Conservation (phyloP, 371 early-diverging fungal genomes). For the Zopfochytrium polystomum region DNA sequence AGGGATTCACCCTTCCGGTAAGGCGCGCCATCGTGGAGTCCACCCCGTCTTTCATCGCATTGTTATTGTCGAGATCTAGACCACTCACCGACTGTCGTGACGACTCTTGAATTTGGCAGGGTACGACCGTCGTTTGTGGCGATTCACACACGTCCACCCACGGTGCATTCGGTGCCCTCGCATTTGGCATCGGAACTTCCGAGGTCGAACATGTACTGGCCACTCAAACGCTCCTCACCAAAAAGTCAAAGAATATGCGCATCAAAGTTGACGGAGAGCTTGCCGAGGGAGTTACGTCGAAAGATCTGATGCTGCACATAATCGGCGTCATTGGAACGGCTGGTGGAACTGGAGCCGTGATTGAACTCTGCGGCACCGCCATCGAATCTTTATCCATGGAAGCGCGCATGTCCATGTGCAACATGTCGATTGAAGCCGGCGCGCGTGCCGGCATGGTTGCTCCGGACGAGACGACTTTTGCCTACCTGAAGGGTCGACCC, state of each 20-base stretch:
- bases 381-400: conserved; percentile 55
- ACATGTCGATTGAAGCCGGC: conserved; percentile 73
- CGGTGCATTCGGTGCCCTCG: conserved; percentile 71
- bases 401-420: conserved; percentile 67
- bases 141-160: conserved; percentile 73
- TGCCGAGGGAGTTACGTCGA: conserved; percentile 57
- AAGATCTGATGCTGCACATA: conserved; percentile 65
- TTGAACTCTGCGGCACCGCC: conserved; percentile 56
- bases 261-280: conserved; percentile 55
- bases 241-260: conserved; percentile 68
- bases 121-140: conserved; percentile 67
- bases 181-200: conserved; percentile 72
- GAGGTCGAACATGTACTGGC: conserved; percentile 73
- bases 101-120: conserved; percentile 25
- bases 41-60: background rate
- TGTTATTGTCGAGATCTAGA: too few species aligned
- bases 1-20: conserved; percentile 66
- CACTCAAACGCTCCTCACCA: conserved; percentile 65
- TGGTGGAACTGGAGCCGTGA: conserved; percentile 67
- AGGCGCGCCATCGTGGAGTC: background rate
- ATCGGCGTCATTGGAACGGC: conserved; percentile 71
- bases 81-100: too few species aligned
- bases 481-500: conserved; percentile 57
- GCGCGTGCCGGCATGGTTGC: conserved; percentile 73
- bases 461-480: conserved; percentile 65